A percentile compares a stretch with the other conserved stretches of the same genome.
Conservation (phyloP, 768 basidiomycete genomes). For the Mycena albidolilacea region DNA sequence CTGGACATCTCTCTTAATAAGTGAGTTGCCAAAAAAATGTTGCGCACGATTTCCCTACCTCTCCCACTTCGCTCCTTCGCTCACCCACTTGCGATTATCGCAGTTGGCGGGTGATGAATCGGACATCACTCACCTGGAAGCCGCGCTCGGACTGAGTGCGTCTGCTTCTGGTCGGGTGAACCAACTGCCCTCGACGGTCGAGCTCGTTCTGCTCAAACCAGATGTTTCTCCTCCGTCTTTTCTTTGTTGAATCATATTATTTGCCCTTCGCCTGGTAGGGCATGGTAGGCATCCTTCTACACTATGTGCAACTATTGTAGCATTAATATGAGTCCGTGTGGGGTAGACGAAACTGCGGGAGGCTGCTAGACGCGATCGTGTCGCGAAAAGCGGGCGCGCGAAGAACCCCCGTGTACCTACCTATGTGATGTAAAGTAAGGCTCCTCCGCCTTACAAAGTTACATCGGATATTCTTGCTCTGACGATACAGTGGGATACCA, state of each 20-base stretch:
- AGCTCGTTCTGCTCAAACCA: constrained; percentile 20
- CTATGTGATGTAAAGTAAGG: too few species aligned
- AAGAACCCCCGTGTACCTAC: too few species aligned
- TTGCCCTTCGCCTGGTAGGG: too few species aligned
- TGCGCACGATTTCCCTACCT: constrained; percentile 45
- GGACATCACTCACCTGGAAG: background rate
- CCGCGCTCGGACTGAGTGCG: constrained; percentile 1
- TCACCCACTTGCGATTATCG: constrained; percentile 40
- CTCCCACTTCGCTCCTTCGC: constrained; percentile 40
- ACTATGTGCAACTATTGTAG: too few species aligned
- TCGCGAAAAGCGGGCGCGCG: too few species aligned
- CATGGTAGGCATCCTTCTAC: too few species aligned
- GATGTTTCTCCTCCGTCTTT: background rate
- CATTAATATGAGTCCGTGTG: too few species aligned
- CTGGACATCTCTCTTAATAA: constrained; percentile 45
- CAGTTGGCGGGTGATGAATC: constrained; percentile 15
- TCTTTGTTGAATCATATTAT: too few species aligned
- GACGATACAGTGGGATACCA: background rate
- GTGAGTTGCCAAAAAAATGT: constrained; percentile 38
- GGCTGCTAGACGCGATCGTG: too few species aligned
- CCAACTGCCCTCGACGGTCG: constrained; percentile 8
- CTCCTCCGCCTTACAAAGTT: too few species aligned
- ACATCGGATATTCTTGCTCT: constrained; percentile 1
- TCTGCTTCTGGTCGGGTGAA: background rate
- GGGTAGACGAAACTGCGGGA: too few species aligned